A percentile compares a stretch with the other conserved stretches of the same genome.
Evolutionary conservation across 768 basidiomycete species (phyloP).

Genomic region (Bullera alba): DNA sequence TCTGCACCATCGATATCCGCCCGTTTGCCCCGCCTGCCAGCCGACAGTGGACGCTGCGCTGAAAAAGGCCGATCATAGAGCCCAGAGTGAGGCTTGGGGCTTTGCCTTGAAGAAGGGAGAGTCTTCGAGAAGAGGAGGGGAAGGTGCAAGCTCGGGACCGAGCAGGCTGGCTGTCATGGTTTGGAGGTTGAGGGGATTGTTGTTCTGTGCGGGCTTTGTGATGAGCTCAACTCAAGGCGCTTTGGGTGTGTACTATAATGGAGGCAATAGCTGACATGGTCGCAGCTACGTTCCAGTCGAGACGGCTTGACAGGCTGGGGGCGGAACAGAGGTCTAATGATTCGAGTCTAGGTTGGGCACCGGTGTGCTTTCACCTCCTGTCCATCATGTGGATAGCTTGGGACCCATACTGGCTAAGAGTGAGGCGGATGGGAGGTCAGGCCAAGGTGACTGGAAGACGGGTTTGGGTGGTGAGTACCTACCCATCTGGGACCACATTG

Average conservation of each 20-base stretch:
- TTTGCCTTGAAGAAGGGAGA: conserved; percentile 64
- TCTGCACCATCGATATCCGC: conserved; percentile 75
- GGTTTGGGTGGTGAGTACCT: conserved; percentile 34
- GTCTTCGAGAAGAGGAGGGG: conserved; percentile 51
- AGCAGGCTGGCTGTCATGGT: conserved; percentile 51
- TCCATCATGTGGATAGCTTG: conserved; percentile 75
- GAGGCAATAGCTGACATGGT: background rate
- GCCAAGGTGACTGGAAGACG: conserved; percentile 16
- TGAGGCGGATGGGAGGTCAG: conserved; percentile 4
- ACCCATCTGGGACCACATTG: too few species aligned
- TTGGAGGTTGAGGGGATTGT: conserved; percentile 64
- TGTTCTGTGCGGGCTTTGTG: conserved; percentile 57
- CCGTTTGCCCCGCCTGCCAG: conserved; percentile 68
- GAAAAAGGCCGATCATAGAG: conserved; percentile 69
- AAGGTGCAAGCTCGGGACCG: conserved; percentile 48
- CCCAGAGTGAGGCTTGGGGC: conserved; percentile 59
- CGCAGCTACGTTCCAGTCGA: background rate
- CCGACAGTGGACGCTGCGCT: conserved; percentile 79
- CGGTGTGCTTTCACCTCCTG: conserved; percentile 52
- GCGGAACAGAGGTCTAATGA: background rate
- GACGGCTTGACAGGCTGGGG: background rate
- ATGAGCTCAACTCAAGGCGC: conserved; percentile 50
- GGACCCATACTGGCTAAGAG: conserved; percentile 70
- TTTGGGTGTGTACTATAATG: conserved; percentile 49
- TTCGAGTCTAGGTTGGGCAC: background rate